Evolutionary conservation across 1,284 basidiomycete genomes (phyloP), one percentile per base, ranked within the genome.

Genomic region (Rhodofomes roseus): DNA sequence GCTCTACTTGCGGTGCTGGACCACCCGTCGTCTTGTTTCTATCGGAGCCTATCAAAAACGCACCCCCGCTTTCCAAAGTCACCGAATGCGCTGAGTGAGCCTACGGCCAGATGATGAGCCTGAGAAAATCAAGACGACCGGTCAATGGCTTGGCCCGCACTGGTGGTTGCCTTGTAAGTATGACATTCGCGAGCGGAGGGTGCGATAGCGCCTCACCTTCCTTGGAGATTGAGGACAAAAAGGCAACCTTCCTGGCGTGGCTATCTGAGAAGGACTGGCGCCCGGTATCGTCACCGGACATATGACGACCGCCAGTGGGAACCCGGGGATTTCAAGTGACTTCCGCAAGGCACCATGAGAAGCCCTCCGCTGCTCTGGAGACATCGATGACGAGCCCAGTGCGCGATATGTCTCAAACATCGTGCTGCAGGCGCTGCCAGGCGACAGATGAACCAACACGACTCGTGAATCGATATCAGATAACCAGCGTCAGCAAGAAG

Each of bases 401-500:
- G 14, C 53, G n/a, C 34, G 23, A 40, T 41, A 34, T 23, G 37
- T 54, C 40, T 48, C 14, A 25, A 43, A 39, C 23, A 31, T 41
- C 46, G 12, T 23, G 40, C 54, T 46, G 20, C 39, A n/a, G 20
- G 54, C 31, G 22, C 27, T 36, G 23, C 41, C 41, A 36, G 50
- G 31, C 6, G 50, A 52, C n/a, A 12, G 20, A 20, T 25, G 41
- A 56, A n/a, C 23, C 41, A 43, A 44, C 50, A 54, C 29, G 53
- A 36, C 48, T 36, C n/a, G 31, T 23, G 31, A 4, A 59, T 59
- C 58, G 58, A 59, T 59, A 51, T 54, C 52, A 59, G 58, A 59
- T 59, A 37, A 44, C 58, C 54, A 25, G 43, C 39, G 54, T 16
- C 29, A 43, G 39, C 41, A n/a, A 4, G 14, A 25, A 34, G 27